Evolutionary conservation across 2,329 filamentous ascomycete species (phyloP), one percentile per base, ranked within the genome.

Genomic region (Periconia sp.): DNA sequence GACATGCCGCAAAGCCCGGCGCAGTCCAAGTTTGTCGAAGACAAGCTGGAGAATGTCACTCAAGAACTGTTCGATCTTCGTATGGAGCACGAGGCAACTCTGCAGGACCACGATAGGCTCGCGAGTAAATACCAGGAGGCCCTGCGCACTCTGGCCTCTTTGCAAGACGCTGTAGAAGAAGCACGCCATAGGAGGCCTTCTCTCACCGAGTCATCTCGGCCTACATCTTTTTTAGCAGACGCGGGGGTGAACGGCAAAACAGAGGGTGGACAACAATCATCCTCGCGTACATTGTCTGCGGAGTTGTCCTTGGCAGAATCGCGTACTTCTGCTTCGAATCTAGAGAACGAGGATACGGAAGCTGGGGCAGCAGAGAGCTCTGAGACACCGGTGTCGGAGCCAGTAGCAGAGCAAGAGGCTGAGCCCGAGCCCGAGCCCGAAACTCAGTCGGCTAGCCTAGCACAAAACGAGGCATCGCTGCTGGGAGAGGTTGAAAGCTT

Each of bases 61-160:
- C 91, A 96, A 70, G 94, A 99, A 75, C 86, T 99, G 2, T 84
- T 96, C 53, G 91, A 94, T 64, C 83, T 99, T 48, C 89, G 90
- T 15, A 87, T 95, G 41, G 92, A 97, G 74, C 94, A 99, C 65
- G 93, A 97, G 71, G 80, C 82, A 9, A 93, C 91, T 0, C 71
- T 96, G 17, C 86, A 82, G 58, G 91, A 97, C 54, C 93, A 88
- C 64, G 90, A 95, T 59, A 76, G 86, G 44, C 86, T 99, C 23
- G 87, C 92, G 52, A 82, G 86, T 62, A 97, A 96, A 74, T 99
- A 99, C 64, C 91, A 96, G 66, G 88, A 96, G 66, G 90, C 92
- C 6, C 79, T 99, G 57, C 88, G 88, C 45, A 86, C 89, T 10
- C 74, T 99, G 41, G 87, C 90, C 6, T 89, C 94, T 70, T 81